Evolutionary conservation across 305 asterid species (phyloP), one percentile per base, ranked within the genome.

Genomic region (Andrographis paniculata): DNA sequence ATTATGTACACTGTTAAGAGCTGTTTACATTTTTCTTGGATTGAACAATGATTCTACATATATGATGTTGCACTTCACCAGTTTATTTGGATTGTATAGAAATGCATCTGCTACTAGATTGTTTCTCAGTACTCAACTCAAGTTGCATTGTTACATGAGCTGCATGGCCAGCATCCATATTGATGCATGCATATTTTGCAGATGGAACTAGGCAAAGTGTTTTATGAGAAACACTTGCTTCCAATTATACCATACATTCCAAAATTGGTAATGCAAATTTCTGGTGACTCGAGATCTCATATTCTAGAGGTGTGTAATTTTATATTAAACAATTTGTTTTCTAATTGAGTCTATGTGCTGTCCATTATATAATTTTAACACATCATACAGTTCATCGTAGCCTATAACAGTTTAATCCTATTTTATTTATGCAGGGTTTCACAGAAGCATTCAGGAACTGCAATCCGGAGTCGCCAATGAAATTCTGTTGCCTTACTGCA

Each of bases 401-500:
- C 20, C 46, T 30, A 10, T 55, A 39, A 43, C 30, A 52, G 12
- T 52, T 58, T 64, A 33, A 45, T 41, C 51, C 20, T 44, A 28
- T 37, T 30, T 20, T 56, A 24, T 50, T 35, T 9, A 57, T 70
- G 70, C 79, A 87, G 95, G 95, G 82, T 54, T 83, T 91, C 64
- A 80, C 80, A 41, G 73, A 59, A 44, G 73, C 61, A 62, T 81
- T 81, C 75, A 67, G 52, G 84, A 74, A 62, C 53, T 80, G 80
- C 62, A 69, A 56, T 42, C 74, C 85, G 49, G 82, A 60, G 47
- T 77, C 94, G 54, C 64, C 77, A 30, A 50, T 76, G 71, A 87
- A 80, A 68, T 70, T 87, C 58, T 79, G 91, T 50, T 91, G 95
- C 78, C 71, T 91, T 74, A 68, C 80, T 71, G 93, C 86, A 50